Conservation (phyloP, 176 grass and related monocot genomes). For the Cenchrus americanus region DNA sequence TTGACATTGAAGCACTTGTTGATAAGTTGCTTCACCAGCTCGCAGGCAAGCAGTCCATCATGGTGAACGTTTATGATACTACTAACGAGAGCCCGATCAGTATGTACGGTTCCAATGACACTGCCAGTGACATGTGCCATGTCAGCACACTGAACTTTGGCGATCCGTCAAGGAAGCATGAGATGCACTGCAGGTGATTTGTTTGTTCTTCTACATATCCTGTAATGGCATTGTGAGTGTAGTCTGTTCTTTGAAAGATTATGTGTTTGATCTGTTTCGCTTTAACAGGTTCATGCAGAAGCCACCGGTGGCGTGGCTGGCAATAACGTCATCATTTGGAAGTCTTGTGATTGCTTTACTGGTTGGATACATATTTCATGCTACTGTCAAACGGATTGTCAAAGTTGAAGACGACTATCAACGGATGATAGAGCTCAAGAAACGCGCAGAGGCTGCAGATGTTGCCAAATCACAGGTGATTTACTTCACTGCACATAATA, state of each 20-base stretch:
- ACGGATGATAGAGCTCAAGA: conserved; percentile 79
- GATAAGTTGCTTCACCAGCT: conserved; percentile 93
- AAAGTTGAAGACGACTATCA: conserved; percentile 92
- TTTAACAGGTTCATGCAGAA: conserved; percentile 75
- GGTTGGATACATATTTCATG: conserved; percentile 71
- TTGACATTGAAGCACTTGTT: conserved; percentile 93
- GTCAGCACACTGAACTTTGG: conserved; percentile 87
- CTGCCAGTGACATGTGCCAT: conserved; percentile 54
- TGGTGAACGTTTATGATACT: conserved; percentile 96
- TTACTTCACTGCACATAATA: not conserved
- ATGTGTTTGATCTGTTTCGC: conserved; percentile 8
- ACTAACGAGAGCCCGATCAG: conserved; percentile 71
- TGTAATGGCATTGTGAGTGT: conserved; percentile 3
- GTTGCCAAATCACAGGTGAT: conserved; percentile 91
- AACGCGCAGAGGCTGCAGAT: conserved; percentile 83
- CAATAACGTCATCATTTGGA: conserved; percentile 78
- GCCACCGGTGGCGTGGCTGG: conserved; percentile 76
- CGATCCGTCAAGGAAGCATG: conserved; percentile 85
- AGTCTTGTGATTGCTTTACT: conserved; percentile 73
- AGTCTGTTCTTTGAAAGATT: not conserved
- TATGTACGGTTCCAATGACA: conserved; percentile 81
- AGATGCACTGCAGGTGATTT: conserved; percentile 99
- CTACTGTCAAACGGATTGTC: conserved; percentile 72
- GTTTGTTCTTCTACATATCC: not conserved
- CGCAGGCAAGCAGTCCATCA: conserved; percentile 81